These are phyloP conservation scores for Clitoria ternatea DNA, from an alignment of 306 rosid species.

Conservation along the genomic window DNA sequence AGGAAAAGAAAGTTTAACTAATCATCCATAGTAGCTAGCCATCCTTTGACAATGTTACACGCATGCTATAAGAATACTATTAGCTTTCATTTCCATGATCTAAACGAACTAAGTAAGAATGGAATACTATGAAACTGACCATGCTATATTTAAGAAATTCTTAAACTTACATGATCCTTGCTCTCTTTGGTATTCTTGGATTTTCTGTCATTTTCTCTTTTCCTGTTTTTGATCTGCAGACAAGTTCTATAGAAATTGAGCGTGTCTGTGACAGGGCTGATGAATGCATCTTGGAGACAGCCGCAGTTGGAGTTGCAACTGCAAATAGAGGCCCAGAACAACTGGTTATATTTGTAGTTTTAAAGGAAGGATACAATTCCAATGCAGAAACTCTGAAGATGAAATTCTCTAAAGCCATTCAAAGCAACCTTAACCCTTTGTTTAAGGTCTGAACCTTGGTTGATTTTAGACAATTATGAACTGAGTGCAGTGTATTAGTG, in stretches of 20 bases:
- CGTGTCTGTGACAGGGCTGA: conserved; percentile 66
- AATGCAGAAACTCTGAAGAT: conserved; percentile 45
- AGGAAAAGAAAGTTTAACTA: background rate
- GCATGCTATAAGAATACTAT: background rate
- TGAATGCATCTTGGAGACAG: conserved; percentile 63
- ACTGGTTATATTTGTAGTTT: conserved; percentile 55
- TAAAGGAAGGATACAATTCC: conserved; percentile 44
- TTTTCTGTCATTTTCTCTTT: background rate
- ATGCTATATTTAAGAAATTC: background rate
- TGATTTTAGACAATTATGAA: conserved; percentile 4
- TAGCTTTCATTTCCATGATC: background rate
- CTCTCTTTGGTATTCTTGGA: background rate
- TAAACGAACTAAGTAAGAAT: background rate
- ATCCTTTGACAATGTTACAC: background rate
- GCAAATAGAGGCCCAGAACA: conserved; percentile 69
- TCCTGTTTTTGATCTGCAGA: conserved; percentile 35
- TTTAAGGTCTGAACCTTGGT: conserved; percentile 51
- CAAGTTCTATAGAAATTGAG: conserved; percentile 77
- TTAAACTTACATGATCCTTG: background rate
- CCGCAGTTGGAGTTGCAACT: conserved; percentile 60
- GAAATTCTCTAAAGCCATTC: conserved; percentile 65
- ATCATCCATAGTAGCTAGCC: background rate
- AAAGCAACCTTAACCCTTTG: conserved; percentile 72
- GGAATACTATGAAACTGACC: background rate
- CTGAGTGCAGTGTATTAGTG: background rate